Base-by-base conservation (phyloP, 495 filamentous ascomycete genomes). In the Penicillium goetzii region DNA sequence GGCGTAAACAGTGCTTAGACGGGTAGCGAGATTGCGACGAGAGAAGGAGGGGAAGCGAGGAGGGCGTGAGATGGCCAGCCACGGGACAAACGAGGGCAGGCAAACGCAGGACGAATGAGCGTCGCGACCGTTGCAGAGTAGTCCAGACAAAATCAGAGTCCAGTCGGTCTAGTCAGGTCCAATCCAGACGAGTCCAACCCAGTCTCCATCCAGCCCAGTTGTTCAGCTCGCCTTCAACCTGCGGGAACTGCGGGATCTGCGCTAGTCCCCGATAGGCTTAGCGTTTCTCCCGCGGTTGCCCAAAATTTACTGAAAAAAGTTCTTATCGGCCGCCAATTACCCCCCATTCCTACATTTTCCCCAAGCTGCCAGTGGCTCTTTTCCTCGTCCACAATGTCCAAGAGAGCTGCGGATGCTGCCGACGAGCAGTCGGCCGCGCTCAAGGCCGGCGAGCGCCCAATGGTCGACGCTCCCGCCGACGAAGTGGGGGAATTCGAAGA, bases 401-500 rank as follows among this genome's bases (percentile, higher is more conserved):
- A 92, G 78, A 84, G 90, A 72, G 74, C 83, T 26, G 87, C 79
- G 40, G 84, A 90, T 67, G 79, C 85, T 43, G 67, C 70, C 21
- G 84, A 81, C n/a, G 78, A 81, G 28, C 83, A 82, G 47, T 74
- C 77, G 52, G 76, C 76, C 32, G 82, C 88, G 58, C 83, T 91
- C 64, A 93, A 92, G 80, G 85, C 83, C 61, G 88, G 90, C 51
- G 86, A 84, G 56, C 83, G 90, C 53, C 89, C 88, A 67, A 71
- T 81, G 38, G 59, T 73, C 60, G 68, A 79, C 30, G 68, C 76
- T 63, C 74, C 76, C 66, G 74, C 74, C 23, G 81, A 85, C 66
- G 91, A 93, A 56, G 89, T 89, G 79, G 90, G 90, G 71, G 91
- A 95, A 62, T 97, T 97, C 64, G 94, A 97, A 75, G 94, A 98